Conservation (phyloP, 2,329 filamentous ascomycete genomes). For the Colletotrichum neosansevieriae region DNA sequence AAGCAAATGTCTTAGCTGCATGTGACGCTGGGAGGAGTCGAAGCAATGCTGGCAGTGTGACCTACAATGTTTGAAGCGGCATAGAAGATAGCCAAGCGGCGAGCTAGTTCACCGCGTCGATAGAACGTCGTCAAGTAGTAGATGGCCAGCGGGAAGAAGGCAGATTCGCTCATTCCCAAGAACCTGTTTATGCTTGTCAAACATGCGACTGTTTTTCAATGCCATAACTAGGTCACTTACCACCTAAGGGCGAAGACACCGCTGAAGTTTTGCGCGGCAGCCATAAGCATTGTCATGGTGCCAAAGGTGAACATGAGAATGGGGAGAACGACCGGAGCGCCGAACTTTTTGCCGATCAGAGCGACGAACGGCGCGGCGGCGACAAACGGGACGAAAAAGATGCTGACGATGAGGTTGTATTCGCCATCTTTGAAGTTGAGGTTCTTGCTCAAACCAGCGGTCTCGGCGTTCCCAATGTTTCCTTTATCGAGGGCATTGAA, state of each 20-base stretch:
- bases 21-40: too few species aligned
- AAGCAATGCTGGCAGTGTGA: neutral
- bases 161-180: slow-evolving; percentile 41
- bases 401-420: slow-evolving; percentile 78
- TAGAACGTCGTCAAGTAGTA: slow-evolving; percentile 43
- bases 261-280: slow-evolving; percentile 43
- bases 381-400: slow-evolving; percentile 84
- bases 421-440: slow-evolving; percentile 60
- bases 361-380: slow-evolving; percentile 66
- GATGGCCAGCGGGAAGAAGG: slow-evolving; percentile 42
- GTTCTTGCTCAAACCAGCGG: slow-evolving; percentile 44
- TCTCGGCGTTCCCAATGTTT: slow-evolving; percentile 58
- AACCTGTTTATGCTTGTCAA: slow-evolving; percentile 2
- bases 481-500: slow-evolving; percentile 61
- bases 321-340: slow-evolving; percentile 75
- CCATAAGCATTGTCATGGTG: slow-evolving; percentile 54
- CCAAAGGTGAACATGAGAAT: slow-evolving; percentile 80
- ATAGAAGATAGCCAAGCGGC: slow-evolving; percentile 41
- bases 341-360: slow-evolving; percentile 78
- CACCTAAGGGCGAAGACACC: slow-evolving; percentile 41
- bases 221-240: too few species aligned
- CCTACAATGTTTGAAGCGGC: slow-evolving; percentile 41
- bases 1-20: neutral
- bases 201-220: too few species aligned
- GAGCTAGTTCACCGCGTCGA: slow-evolving; percentile 37